Base-by-base conservation (phyloP, 1,284 basidiomycete genomes). In the Mrakiaceae sp. region DNA sequence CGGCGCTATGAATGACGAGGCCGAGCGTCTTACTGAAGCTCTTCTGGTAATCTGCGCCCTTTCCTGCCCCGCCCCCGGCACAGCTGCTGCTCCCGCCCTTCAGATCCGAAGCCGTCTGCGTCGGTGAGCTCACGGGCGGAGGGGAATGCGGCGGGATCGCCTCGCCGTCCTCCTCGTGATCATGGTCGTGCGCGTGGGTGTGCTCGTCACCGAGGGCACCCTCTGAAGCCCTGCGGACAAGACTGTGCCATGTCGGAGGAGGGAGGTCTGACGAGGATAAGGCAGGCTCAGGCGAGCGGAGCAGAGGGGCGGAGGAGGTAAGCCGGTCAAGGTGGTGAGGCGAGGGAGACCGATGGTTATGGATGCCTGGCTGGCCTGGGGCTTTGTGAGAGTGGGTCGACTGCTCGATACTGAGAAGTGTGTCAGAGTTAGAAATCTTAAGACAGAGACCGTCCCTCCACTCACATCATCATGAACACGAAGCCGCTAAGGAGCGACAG, bases 1-100 rank as follows among this genome's bases (percentile, higher is more conserved):
- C 88, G 46, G 12, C 82, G 83, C 53, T 70, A 75, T 69, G 64
- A 27, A 58, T 58, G 42, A 63, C 56, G 47, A 63, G 27, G 1
- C 62, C 50, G 44, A 63, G 54, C 8, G 69, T 66, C 50, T 63
- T 58, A 16, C 51, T 16, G 50, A 16, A 60, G 49, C 58, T 60
- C 58, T 60, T 51, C 40, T 11, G 8, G 48, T 59, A 27, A 27
- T 27, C 27, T 27, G 27, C 27, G 27, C 27, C 27, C 27, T 27
- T 27, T 27, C 27, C 27, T 27, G 27, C 27, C 27, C 27, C 27
- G 27, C 27, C 27, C 27, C 27, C 27, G 27, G 27, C 27, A 27
- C 27, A 27, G 27, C 27, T 27, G 27, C 27, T 27, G 27, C 27
- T 27, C 27, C 27, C 27, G 27, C 27, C 27, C 27, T 27, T 27